Base-by-base conservation (phyloP, 345 rosid species). In the Boechera divaricarpa region DNA sequence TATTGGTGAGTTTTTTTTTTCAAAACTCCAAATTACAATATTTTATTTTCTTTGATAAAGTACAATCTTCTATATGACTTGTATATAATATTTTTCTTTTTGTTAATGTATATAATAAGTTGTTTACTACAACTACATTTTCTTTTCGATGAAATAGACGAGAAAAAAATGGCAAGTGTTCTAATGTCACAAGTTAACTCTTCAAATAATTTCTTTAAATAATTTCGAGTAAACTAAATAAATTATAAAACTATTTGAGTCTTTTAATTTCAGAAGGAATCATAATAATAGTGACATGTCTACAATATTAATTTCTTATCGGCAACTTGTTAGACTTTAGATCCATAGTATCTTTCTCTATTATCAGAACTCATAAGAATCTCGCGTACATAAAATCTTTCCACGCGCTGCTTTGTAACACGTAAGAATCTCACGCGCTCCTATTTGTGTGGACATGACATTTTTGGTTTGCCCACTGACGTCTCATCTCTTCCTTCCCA, bases 321-420 rank as follows among this genome's bases (percentile, higher is more conserved):
- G 60, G 36, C 60, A 36, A 60, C 79, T 76, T 76, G 79, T 60
- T 52, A 31, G 74, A 76, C 64, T 76, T 69, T 42, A 55, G 48
- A 72, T 70, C 45, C 39, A 67, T 58, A 28, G 62, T 39, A 69
- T 66, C 31, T 48, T 21, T 49, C 4, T 12, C 1, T 16, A 41
- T 49, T 4, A 66, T 35, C 67, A 51, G 8, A 63, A 28, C 33
- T 26, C 52, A 63, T 15, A 63, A 75, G 73, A 67, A 58, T 58
- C 77, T 44, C 18, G 15, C 3, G 33, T 28, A 6, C 44, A 41
- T 65, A 35, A 74, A 57, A 48, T 12, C 16, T 75, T 58, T 38
- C 79, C 28, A 49, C 61, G 67, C 78, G 70, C 63, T 42, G 0
- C 42, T n/a, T 24, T 61, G n/a, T 36, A 33, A 26, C 10, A 24